Percentiles rank a stretch among this genome's conserved stretches.
Conservation (phyloP, 2,329 filamentous ascomycete genomes). For the Alternaria viburni region DNA sequence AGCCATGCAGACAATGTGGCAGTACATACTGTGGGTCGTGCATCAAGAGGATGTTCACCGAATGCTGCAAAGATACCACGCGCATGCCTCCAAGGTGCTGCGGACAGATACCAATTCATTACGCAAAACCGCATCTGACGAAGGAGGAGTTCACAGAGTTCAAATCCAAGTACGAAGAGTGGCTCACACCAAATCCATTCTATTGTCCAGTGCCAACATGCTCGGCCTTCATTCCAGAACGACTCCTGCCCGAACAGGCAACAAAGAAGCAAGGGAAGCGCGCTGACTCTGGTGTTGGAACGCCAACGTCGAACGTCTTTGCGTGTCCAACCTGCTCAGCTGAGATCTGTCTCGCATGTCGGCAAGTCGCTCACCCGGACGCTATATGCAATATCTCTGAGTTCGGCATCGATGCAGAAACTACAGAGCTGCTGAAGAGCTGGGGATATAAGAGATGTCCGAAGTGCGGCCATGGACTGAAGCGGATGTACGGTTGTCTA, state of each 20-base stretch:
- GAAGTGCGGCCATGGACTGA: constrained; percentile 56
- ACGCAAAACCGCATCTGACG: constrained; percentile 45
- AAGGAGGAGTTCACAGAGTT: constrained; percentile 46
- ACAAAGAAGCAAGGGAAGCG: constrained; percentile 26
- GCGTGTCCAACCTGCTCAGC: constrained; percentile 54
- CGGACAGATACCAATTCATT: constrained; percentile 51
- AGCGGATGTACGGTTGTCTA: constrained; percentile 57
- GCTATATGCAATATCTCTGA: constrained; percentile 44
- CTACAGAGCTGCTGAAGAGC: constrained; percentile 45
- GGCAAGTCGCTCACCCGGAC: constrained; percentile 49
- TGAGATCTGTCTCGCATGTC: constrained; percentile 54
- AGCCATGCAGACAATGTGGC: constrained; percentile 43
- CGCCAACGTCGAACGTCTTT: constrained; percentile 34
- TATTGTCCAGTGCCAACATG: constrained; percentile 59
- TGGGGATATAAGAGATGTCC: constrained; percentile 60
- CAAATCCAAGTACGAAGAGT: constrained; percentile 56
- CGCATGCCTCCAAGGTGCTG: constrained; percentile 58
- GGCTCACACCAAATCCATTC: constrained; percentile 52
- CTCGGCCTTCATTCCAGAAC: constrained; percentile 54
- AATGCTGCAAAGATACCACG: constrained; percentile 47
- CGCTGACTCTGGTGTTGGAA: constrained; percentile 34
- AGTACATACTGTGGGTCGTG: constrained; percentile 47
- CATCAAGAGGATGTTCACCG: constrained; percentile 51
- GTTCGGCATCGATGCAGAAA: constrained; percentile 46
- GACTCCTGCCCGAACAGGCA: constrained; percentile 23